phyloP scores from a whole-genome alignment of 148 eudicot genomes.

The Drosera capensis region DNA sequence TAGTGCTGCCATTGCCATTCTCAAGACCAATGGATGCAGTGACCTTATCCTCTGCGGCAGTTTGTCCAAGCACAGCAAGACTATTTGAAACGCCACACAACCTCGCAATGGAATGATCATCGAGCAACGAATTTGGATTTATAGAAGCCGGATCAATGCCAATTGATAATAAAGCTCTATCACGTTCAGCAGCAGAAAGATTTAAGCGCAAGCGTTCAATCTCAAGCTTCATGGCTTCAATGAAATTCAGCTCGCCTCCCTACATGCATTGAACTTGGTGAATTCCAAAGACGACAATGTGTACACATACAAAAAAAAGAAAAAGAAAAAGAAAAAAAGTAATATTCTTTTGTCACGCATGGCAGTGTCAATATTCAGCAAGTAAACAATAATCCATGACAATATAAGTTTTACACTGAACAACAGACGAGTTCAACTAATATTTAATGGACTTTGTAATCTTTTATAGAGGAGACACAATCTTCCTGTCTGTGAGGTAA shows the following conservation, averaged over 20 bases:
- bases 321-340: no score
- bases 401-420: no score
- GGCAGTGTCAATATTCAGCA: no score
- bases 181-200: conserved; percentile 90
- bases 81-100: conserved; percentile 59
- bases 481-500: no score
- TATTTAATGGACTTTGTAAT: no score
- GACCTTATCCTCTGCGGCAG: conserved; percentile 68
- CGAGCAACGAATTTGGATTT: conserved; percentile 78
- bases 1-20: conserved; percentile 17
- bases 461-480: no score
- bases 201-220: conserved; percentile 64
- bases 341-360: no score
- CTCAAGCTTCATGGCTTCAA: conserved; percentile 91
- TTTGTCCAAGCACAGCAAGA: conserved; percentile 78
- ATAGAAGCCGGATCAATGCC: conserved; percentile 84
- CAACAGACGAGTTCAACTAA: no score
- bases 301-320: no score
- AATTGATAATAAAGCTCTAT: conserved; percentile 70
- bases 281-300: no score
- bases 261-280: conserved; percentile 20
- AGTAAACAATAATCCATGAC: no score
- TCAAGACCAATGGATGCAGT: conserved; percentile 71
- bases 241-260: conserved; percentile 50
- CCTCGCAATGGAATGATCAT: conserved; percentile 46